Conservation (phyloP, 306 rosid genomes). For the Prinsepia uniflora region DNA sequence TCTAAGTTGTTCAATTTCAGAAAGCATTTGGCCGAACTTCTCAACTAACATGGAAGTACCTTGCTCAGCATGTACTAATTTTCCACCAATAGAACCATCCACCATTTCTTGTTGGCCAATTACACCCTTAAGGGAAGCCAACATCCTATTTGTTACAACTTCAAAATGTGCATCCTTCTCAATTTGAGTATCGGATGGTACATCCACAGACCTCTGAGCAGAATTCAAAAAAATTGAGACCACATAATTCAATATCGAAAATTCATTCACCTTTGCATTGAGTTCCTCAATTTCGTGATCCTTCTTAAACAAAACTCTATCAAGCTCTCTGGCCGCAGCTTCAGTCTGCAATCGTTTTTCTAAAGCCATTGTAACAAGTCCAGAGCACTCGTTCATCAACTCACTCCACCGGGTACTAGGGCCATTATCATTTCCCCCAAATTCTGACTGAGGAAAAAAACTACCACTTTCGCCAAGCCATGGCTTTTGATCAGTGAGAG, state of each 20-base stretch:
- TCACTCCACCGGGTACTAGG: conserved; percentile 34
- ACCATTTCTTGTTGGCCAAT: conserved; percentile 44
- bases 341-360: conserved; percentile 43
- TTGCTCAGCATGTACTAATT: conserved; percentile 49
- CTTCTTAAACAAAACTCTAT: conserved; percentile 39
- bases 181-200: conserved; percentile 32
- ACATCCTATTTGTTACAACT: conserved; percentile 40
- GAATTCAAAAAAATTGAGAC: conserved; percentile 22
- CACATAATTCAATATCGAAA: conserved; percentile 35
- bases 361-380: conserved; percentile 39
- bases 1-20: conserved; percentile 59
- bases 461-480: conserved; percentile 15
- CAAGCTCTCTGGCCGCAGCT: conserved; percentile 42
- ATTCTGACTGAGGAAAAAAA: conserved; percentile 18
- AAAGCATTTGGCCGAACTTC: conserved; percentile 53
- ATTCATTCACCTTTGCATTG: conserved; percentile 46
- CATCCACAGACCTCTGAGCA: conserved; percentile 30
- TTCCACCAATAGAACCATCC: conserved; percentile 52
- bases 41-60: conserved; percentile 47
- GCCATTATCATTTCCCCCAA: conserved; percentile 28
- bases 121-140: conserved; percentile 50
- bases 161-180: conserved; percentile 46
- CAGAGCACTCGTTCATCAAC: conserved; percentile 52
- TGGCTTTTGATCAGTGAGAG: conserved; percentile 33
- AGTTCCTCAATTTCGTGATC: conserved; percentile 71